Base-by-base conservation (phyloP, 768 basidiomycete species). In the Pleurotus giganteus region DNA sequence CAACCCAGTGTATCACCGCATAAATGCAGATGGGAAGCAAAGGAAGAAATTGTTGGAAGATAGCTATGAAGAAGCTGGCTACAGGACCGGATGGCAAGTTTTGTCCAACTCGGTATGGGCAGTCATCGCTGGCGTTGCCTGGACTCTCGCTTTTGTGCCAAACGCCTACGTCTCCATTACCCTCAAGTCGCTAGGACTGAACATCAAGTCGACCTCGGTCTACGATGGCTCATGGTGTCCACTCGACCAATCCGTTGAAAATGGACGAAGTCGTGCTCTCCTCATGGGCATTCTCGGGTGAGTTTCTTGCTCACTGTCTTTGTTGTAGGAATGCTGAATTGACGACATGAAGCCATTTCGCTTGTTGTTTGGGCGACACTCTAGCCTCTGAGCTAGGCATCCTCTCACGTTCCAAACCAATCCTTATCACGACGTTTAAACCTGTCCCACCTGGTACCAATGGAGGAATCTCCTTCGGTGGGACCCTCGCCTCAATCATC, bases 331-430 rank as follows among this genome's bases (percentile, higher is more conserved):
- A 11, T 46, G 21, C 13, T 8, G 13, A 27, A 37, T 23, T 15
- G 5, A 6, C 13, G 19, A 29, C 19, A 34, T 41, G 9, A 15
- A 94, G 91, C 3, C 93, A 95, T 65, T 91, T 93, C 67, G 86
- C 86, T 2, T 94, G 90, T 68, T 93, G 89, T 65, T 76, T 94
- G 7, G 94, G 91, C 4, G 94, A 97, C 63, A 97, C 94, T 0
- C 82, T 98, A 2, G 94, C 94, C 0, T 95, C 92, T 7, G 95
- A 97, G 70, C 79, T 97, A 21, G 95, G 95, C 29, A 94, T 97
- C 59, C 76, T 97, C 39, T 88, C 93, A 23, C 66, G 65, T 32
- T 74, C 80, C 12, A 77, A 77, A 2, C 91, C 95, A 29, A 65
- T 85, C 44, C 81, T 96, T 29, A 81, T 97, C 61, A 95, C 93